Evolutionary conservation across 768 basidiomycete species (phyloP), one percentile per base, ranked within the genome.

Genomic region (Russula ochroleuca): DNA sequence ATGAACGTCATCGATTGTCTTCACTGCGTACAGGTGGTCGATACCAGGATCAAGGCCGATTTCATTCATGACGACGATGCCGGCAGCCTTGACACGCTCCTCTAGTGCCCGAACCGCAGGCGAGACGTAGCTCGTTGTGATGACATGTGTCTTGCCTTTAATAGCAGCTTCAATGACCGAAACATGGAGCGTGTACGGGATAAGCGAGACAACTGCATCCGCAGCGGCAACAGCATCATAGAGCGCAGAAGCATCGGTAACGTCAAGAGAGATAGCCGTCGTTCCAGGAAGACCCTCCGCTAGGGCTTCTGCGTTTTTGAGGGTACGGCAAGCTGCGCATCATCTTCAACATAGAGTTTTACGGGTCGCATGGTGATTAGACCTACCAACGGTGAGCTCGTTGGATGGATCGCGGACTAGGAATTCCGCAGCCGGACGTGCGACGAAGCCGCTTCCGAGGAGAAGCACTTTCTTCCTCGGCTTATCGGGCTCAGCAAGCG

Each of bases 11-110:
- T 84, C 83, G 68, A 99, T 92, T 25, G 87, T 92, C 83, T 96
- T 96, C 75, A 97, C 79, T 35, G 94, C 94, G 74, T 94, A 95
- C 64, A 97, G 75, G 74, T 95, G 92, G 74, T 95, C 92, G 64
- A 96, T 91, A 72, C 94, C 94, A 53, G 94, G 94, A 75, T 98
- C 96, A 48, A 99, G 83, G 56, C 97, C 97, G 70, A 99, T 92
- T 78, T 99, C 97, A 76, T 99, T 99, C 83, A 98, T 81, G 67
- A 98, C 91, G 57, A 94, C 80, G 70, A 98, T 92, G 6, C 94
- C 95, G 1, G 95, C 94, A 61, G 85, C 83, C 77, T 88, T 89
- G 59, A 82, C 90, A 55, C 83, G 86, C 53, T 80, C 82, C 66
- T 98, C 88, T 41, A 98, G 84, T 65, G 83, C 94, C 62, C 83